A percentile compares a stretch with the other conserved stretches of the same genome.
phyloP scores from a whole-genome alignment of 1,284 basidiomycete genomes.

The Pseudozyma pruni region DNA sequence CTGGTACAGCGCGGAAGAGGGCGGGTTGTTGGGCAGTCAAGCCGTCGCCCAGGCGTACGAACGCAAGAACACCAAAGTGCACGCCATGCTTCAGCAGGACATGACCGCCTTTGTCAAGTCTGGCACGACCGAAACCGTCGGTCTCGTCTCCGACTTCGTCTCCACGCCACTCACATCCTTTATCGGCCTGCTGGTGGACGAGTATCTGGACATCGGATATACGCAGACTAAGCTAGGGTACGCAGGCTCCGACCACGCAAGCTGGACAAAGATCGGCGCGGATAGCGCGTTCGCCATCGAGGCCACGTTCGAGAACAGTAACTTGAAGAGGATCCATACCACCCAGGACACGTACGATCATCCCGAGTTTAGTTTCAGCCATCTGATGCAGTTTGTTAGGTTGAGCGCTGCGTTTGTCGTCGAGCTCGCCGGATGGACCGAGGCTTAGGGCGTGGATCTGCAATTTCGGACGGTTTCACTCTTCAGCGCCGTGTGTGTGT shows the following conservation, averaged over 20 bases:
- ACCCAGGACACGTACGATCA: constrained; percentile 47
- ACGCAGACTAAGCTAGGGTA: constrained; percentile 81
- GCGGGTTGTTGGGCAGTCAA: constrained; percentile 92
- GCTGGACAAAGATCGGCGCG: constrained; percentile 68
- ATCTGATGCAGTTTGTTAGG: constrained; percentile 61
- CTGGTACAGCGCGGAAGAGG: constrained; percentile 93
- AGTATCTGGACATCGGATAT: constrained; percentile 72
- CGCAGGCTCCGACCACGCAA: constrained; percentile 81
- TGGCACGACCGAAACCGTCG: constrained; percentile 86
- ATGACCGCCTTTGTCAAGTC: constrained; percentile 85
- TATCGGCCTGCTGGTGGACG: constrained; percentile 77
- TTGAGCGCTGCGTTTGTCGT: constrained; percentile 60
- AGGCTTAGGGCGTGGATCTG: neutral
- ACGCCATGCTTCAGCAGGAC: constrained; percentile 77
- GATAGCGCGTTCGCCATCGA: constrained; percentile 68
- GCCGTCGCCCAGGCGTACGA: constrained; percentile 86
- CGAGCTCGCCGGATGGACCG: constrained; percentile 58
- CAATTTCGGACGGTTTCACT: too few relatives aligned
- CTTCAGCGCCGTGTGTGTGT: too few relatives aligned
- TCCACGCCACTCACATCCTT: constrained; percentile 78
- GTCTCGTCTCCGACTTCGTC: constrained; percentile 88
- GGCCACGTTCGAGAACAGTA: constrained; percentile 59
- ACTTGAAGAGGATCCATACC: constrained; percentile 58
- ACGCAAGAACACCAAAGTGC: constrained; percentile 74
- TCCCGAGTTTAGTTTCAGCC: constrained; percentile 59